These are phyloP conservation scores for Cutaneotrichosporon curvatum DNA, from an alignment of 1,284 basidiomycete genomes.

Conservation along the genomic window DNA sequence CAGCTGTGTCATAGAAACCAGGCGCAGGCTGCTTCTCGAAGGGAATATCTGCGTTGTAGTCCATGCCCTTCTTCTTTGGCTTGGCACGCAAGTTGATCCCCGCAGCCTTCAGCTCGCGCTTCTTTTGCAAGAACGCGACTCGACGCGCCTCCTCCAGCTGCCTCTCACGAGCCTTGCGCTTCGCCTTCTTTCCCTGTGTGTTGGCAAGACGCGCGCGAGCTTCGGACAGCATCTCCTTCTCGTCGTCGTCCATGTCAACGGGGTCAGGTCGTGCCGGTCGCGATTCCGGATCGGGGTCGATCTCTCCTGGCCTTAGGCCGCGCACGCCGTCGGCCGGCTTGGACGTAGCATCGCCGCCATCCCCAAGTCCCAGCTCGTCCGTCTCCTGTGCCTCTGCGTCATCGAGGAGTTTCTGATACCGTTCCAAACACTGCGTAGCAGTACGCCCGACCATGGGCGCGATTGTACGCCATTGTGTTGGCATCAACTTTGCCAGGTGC, in stretches of 20 bases:
- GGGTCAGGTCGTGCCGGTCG: slow-evolving; percentile 97
- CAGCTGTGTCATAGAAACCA: slow-evolving; percentile 95
- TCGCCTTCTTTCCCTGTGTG: slow-evolving; percentile 99
- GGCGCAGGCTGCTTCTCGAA: slow-evolving; percentile 94
- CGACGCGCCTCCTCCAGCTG: slow-evolving; percentile 93
- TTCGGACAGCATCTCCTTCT: slow-evolving; percentile 99
- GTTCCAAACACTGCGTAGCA: slow-evolving; percentile 94
- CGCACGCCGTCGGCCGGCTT: slow-evolving; percentile 87
- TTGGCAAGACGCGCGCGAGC: slow-evolving; percentile 96
- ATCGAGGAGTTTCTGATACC: slow-evolving; percentile 95
- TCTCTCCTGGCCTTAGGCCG: slow-evolving; percentile 85
- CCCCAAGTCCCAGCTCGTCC: slow-evolving; percentile 81
- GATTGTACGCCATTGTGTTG: slow-evolving; percentile 99
- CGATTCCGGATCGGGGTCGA: slow-evolving; percentile 98
- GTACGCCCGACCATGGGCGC: slow-evolving; percentile 99
- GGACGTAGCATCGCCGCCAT: slow-evolving; percentile 65
- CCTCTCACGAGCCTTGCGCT: slow-evolving; percentile 93
- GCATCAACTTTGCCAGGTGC: slow-evolving; percentile 97
- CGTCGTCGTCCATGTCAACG: slow-evolving; percentile 99
- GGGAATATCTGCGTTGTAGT: slow-evolving; percentile 97
- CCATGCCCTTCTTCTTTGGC: slow-evolving; percentile 94
- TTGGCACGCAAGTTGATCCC: slow-evolving; percentile 82
- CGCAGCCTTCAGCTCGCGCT: slow-evolving; percentile 92
- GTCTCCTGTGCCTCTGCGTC: slow-evolving; percentile 94
- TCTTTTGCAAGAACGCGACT: slow-evolving; percentile 93